Base-by-base conservation (phyloP, 1,284 basidiomycete genomes). In the Ganoderma sp. region DNA sequence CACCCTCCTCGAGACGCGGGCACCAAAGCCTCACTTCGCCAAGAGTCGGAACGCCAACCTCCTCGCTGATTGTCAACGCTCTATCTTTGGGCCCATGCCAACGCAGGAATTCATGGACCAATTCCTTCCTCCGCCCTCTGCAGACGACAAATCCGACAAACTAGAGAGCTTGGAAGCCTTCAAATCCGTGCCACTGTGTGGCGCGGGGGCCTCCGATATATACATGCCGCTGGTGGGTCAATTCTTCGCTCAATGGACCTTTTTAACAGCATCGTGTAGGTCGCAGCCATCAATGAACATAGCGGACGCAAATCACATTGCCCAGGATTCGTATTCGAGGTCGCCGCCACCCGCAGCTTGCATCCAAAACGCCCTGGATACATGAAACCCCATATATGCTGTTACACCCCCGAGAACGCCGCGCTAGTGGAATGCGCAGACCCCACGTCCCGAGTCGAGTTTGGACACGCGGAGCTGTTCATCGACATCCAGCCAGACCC, bases 31-130 rank as follows among this genome's bases (percentile, higher is more conserved):
- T 1, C 81, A 69, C 64, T 79, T 81, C 64, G 68, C 62, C 9
- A 65, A 79, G 64, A 73, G 22, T 68, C 79, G 2, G 66, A 76
- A 15, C 70, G 69, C 65, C 78, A 77, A 37, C n/a, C 52, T 63
- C 50, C 5, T 63, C 28, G 43, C 22, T 2, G 52, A 63, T n/a
- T 54, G 50, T 50, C 42, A 56, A 32, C 22, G 3, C 50, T 63
- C 50, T 1, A 28, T 63, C 22, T 42, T 15, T 22, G 52, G 25
- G 9, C 62, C 32, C 22, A 52, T 52, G 48, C 48, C 48, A 5
- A 28, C 25, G 22, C 48, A 52, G 48, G 2, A 52, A 52, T 52
- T 52, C 12, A 25, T 52, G 4, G 48, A 52, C n/a, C 48, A 25
- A 3, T 52, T 28, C n/a, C 22, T 52, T 14, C 48, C 48, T 52